phyloP scores from a whole-genome alignment of 2,329 filamentous ascomycete genomes.

The Nemania serpens region DNA sequence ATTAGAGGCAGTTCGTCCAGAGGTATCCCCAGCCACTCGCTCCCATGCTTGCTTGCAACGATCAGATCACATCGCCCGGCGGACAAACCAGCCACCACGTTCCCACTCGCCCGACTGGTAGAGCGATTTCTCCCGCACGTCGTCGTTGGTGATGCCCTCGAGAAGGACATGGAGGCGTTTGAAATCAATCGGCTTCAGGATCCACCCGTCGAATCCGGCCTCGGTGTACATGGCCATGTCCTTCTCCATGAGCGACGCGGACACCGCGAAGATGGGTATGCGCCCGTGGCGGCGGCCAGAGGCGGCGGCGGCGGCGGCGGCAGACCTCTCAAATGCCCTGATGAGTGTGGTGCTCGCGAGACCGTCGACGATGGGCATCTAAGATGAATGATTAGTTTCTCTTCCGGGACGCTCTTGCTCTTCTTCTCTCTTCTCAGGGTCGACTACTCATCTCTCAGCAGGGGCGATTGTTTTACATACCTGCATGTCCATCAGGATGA shows the following conservation, averaged over 20 bases:
- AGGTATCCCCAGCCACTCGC: neutral
- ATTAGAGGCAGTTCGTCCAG: neutral
- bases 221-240: conserved; percentile 72
- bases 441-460: neutral
- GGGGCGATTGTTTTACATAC: conserved; percentile 52
- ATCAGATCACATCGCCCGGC: conserved; percentile 5
- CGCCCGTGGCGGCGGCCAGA: conserved; percentile 65
- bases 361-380: conserved; percentile 95
- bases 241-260: conserved; percentile 76
- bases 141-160: conserved; percentile 67
- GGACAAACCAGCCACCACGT: conserved; percentile 80
- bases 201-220: conserved; percentile 88
- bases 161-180: conserved; percentile 72
- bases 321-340: conserved; percentile 67
- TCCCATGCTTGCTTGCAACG: neutral
- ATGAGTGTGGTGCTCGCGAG: conserved; percentile 84
- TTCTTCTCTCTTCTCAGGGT: neutral
- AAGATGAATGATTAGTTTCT: conserved; percentile 8
- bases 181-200: conserved; percentile 86
- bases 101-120: conserved; percentile 80
- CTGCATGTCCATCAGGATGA: conserved; percentile 92
- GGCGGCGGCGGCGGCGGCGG: conserved; percentile 56
- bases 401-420: neutral
- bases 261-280: conserved; percentile 84
- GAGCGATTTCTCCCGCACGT: conserved; percentile 63